Conservation (phyloP, 768 basidiomycete species). For the Sistotremastrum suecicum region DNA sequence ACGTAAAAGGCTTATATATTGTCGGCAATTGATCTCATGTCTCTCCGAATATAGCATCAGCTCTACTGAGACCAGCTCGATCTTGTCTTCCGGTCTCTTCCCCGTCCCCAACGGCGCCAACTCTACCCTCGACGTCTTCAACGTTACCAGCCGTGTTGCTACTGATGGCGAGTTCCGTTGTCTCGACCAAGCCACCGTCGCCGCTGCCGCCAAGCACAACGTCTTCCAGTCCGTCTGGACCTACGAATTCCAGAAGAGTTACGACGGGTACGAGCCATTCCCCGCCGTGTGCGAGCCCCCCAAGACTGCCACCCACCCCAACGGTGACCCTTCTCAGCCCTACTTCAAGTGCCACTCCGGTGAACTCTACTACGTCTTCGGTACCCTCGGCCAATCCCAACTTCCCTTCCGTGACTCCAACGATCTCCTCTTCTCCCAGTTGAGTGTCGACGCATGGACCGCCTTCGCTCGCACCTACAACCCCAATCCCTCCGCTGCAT, state of each 20-base stretch:
- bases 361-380: constrained; percentile 19
- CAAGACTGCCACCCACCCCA: constrained; percentile 23
- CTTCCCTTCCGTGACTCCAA: constrained; percentile 30
- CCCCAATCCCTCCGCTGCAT: constrained; percentile 29
- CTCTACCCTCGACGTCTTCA: constrained; percentile 28
- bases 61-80: constrained; percentile 10
- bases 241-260: constrained; percentile 35
- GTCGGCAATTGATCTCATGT: neutral
- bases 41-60: constrained; percentile 8
- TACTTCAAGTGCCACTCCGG: constrained; percentile 31
- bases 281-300: constrained; percentile 31
- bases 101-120: constrained; percentile 23
- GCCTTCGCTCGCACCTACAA: constrained; percentile 32
- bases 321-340: constrained; percentile 31
- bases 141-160: constrained; percentile 28
- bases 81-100: constrained; percentile 24
- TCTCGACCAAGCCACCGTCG: constrained; percentile 34
- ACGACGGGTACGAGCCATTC: constrained; percentile 31
- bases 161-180: constrained; percentile 34
- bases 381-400: constrained; percentile 22
- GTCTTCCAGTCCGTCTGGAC: constrained; percentile 28
- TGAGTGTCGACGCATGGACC: constrained; percentile 30
- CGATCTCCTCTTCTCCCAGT: constrained; percentile 31
- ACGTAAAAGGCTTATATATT: constrained; percentile 1
- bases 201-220: constrained; percentile 26